Conservation (phyloP, 2,329 filamentous ascomycete species). For the Aspergillus novofumigatus region DNA sequence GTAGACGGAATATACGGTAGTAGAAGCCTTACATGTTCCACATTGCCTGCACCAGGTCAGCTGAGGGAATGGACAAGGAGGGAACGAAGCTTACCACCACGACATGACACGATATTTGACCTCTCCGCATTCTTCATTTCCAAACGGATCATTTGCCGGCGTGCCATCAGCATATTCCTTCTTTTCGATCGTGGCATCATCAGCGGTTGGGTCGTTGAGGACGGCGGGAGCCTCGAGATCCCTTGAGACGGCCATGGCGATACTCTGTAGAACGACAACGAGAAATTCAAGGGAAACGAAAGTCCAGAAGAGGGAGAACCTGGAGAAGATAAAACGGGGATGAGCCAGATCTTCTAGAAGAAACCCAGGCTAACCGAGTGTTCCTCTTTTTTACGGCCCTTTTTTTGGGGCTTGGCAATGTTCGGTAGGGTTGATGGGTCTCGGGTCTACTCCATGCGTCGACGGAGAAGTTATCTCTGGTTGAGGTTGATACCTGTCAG, state of each 20-base stretch:
- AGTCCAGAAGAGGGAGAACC: neutral
- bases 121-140: conserved; percentile 35
- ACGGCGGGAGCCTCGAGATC: conserved; percentile 3
- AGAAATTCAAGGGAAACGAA: neutral
- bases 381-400: neutral
- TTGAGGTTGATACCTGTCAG: neutral
- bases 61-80: neutral
- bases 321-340: neutral
- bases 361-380: neutral
- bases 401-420: neutral
- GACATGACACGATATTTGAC: conserved; percentile 50
- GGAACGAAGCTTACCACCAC: conserved; percentile 32
- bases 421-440: neutral
- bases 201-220: neutral
- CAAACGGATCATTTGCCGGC: conserved; percentile 31
- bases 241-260: conserved; percentile 1
- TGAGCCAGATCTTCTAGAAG: neutral
- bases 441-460: no score
- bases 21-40: conserved; percentile 32
- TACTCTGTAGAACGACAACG: neutral
- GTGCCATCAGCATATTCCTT: conserved; percentile 2
- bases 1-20: no score
- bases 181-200: conserved; percentile 6
- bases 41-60: conserved; percentile 25
- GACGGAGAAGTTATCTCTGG: neutral